Conservation (phyloP, 441 rosid genomes). For the Eruca vesicaria region DNA sequence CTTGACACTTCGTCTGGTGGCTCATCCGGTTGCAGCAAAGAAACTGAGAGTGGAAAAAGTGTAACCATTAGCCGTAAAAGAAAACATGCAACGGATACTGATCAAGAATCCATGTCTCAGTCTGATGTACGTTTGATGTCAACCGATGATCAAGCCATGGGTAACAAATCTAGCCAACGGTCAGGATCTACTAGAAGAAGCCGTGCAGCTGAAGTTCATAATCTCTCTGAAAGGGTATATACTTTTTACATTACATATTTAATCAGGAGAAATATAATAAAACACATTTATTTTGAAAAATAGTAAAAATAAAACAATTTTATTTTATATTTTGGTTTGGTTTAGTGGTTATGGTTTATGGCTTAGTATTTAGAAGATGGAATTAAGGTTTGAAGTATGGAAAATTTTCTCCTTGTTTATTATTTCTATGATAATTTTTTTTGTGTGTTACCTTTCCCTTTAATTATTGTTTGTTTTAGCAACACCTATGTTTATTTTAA, state of each 20-base stretch:
- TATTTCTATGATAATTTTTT: too few relatives aligned
- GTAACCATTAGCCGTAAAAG: constrained; percentile 50
- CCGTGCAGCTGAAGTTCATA: constrained; percentile 82
- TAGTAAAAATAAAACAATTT: too few relatives aligned
- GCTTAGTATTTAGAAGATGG: too few relatives aligned
- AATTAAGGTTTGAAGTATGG: too few relatives aligned
- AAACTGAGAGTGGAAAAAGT: constrained; percentile 39
- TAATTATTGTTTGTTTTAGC: background rate
- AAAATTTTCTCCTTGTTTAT: too few relatives aligned
- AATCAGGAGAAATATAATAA: too few relatives aligned
- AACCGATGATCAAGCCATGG: constrained; percentile 43
- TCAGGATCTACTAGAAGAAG: constrained; percentile 58
- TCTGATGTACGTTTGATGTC: constrained; percentile 44
- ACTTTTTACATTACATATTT: background rate
- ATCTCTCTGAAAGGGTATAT: constrained; percentile 71
- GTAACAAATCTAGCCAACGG: constrained; percentile 42
- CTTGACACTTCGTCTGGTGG: constrained; percentile 64
- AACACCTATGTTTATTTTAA: background rate
- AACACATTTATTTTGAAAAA: too few relatives aligned
- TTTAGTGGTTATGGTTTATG: too few relatives aligned
- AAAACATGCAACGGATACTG: constrained; percentile 44
- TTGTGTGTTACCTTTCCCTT: too few relatives aligned
- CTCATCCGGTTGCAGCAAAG: constrained; percentile 61
- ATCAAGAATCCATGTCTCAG: constrained; percentile 59
- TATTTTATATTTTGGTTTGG: too few relatives aligned